Evolutionary conservation across 2,329 filamentous ascomycete genomes (phyloP).

Genomic region (Pseudogymnoascus sp.): DNA sequence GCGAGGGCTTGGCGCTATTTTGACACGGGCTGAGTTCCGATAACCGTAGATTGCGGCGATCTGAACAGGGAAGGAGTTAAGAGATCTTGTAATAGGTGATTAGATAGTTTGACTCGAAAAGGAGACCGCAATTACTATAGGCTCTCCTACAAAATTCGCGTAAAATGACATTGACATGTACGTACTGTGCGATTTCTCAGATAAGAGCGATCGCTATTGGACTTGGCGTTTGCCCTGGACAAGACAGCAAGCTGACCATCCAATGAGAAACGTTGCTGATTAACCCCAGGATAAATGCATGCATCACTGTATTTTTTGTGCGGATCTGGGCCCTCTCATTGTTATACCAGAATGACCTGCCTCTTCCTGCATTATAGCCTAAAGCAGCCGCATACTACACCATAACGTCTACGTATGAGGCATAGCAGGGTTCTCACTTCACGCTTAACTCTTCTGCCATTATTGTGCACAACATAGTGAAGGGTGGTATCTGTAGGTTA

Average conservation of each 20-base stretch:
- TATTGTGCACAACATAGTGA: not conserved
- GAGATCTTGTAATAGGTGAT: not conserved
- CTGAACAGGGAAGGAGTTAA: constrained; percentile 1
- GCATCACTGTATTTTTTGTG: not conserved
- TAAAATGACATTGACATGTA: not conserved
- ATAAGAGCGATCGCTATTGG: not conserved
- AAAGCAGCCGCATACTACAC: not conserved
- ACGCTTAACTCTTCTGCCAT: not conserved
- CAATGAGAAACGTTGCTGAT: not conserved
- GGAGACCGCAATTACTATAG: not conserved
- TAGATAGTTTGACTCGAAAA: not conserved
- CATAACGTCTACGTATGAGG: not conserved
- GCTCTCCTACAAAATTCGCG: not conserved
- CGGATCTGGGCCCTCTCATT: not conserved
- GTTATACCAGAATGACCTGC: not conserved
- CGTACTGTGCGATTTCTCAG: not conserved
- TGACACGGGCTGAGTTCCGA: not conserved
- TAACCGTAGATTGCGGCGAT: not conserved
- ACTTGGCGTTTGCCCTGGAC: not conserved
- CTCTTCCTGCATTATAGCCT: not conserved
- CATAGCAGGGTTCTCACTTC: not conserved
- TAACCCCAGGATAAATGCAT: not conserved
- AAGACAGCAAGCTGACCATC: not conserved
- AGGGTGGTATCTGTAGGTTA: not conserved
- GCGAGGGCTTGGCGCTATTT: not conserved